These are phyloP conservation scores for Leccinum pseudoinsigne DNA, from an alignment of 1,284 basidiomycete species.

Conservation along the genomic window DNA sequence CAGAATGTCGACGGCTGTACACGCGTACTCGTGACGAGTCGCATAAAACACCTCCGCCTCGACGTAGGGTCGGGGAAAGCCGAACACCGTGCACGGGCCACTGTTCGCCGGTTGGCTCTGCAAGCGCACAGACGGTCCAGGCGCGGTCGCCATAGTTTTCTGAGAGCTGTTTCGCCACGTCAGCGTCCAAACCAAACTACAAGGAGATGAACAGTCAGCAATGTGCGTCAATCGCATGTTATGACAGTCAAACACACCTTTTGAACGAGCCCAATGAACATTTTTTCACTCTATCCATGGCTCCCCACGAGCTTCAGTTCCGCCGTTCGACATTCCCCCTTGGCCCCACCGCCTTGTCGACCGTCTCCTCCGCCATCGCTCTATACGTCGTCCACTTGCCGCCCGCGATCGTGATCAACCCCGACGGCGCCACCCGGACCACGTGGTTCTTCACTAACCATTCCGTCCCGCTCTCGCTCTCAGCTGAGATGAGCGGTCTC, in stretches of 20 bases:
- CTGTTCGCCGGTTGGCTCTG: conserved; percentile 72
- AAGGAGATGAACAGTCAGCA: conserved; percentile 4
- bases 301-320: conserved; percentile 87
- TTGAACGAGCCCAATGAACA: conserved; percentile 97
- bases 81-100: conserved; percentile 89
- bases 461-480: conserved; percentile 66
- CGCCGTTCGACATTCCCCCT: conserved; percentile 77
- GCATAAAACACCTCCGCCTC: conserved; percentile 96
- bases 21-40: conserved; percentile 88
- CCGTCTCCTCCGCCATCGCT: conserved; percentile 95
- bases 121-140: conserved; percentile 89
- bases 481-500: no score
- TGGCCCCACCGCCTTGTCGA: conserved; percentile 81
- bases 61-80: conserved; percentile 76
- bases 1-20: conserved; percentile 89
- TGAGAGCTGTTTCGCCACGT: conserved; percentile 93
- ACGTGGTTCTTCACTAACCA: conserved; percentile 94
- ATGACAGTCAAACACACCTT: conserved; percentile 46
- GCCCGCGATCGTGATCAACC: conserved; percentile 92
- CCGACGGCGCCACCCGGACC: conserved; percentile 82
- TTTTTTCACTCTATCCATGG: conserved; percentile 93
- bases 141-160: conserved; percentile 95
- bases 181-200: conserved; percentile 86
- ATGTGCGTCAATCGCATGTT: not conserved
- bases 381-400: conserved; percentile 99